A percentile compares a stretch with the other conserved stretches of the same genome.
phyloP scores from a whole-genome alignment of 2,329 filamentous ascomycete species.

The Hirsutella minnesotensis region DNA sequence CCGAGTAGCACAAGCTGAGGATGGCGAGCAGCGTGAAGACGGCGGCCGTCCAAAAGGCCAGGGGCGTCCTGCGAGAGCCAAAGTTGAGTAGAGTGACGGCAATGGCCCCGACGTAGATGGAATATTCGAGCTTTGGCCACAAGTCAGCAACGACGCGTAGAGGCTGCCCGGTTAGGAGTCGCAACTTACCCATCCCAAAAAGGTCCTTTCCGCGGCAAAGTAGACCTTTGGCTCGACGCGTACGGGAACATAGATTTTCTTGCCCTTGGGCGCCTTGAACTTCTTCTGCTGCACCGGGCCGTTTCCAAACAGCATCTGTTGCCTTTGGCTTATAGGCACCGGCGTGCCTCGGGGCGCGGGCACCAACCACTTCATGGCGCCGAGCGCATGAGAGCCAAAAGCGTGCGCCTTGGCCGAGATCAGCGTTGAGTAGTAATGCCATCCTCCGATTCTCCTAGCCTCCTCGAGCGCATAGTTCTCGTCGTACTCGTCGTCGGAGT shows the following conservation, averaged over 20 bases:
- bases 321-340: slow-evolving; percentile 45
- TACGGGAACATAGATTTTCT: slow-evolving; percentile 91
- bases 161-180: neutral
- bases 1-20: slow-evolving; percentile 67
- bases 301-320: slow-evolving; percentile 39
- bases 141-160: too few relatives aligned
- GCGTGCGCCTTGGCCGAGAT: slow-evolving; percentile 31
- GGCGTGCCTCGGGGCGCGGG: slow-evolving; percentile 43
- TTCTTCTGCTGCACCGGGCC: slow-evolving; percentile 43
- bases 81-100: slow-evolving; percentile 79
- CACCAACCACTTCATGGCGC: slow-evolving; percentile 35
- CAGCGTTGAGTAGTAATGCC: slow-evolving; percentile 58
- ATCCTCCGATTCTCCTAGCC: slow-evolving; percentile 63
- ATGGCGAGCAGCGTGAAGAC: slow-evolving; percentile 76
- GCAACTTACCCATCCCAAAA: slow-evolving; percentile 71
- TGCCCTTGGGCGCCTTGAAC: slow-evolving; percentile 67
- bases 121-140: slow-evolving; percentile 76
- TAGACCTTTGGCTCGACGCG: slow-evolving; percentile 96
- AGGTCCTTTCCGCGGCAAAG: slow-evolving; percentile 92
- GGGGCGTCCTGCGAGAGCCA: slow-evolving; percentile 40
- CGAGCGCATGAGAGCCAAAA: slow-evolving; percentile 28
- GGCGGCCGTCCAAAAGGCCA: slow-evolving; percentile 58
- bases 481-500: slow-evolving; percentile 70
- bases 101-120: slow-evolving; percentile 83
- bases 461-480: slow-evolving; percentile 66